Evolutionary conservation across 2,329 filamentous ascomycete species (phyloP), one percentile per base, ranked within the genome.

Genomic region (Elsinoe perseae): DNA sequence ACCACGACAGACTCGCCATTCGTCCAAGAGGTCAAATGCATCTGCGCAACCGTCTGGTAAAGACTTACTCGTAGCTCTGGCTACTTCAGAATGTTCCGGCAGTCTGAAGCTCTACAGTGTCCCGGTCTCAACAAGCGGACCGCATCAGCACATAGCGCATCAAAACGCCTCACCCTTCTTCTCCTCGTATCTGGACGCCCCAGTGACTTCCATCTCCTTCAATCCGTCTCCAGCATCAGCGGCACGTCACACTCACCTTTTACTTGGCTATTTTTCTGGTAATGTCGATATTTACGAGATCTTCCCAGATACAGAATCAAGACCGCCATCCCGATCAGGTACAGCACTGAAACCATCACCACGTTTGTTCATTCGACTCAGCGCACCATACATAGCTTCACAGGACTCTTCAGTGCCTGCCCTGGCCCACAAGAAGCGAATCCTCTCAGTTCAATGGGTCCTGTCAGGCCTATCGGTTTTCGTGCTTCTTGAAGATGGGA

Each of bases 251-350:
- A 75, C 77, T 0, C 75, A 76, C 34, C 52, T 54, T 16, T 66
- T 83, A 14, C 69, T 83, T n/a, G 72, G 75, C 1, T 78, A 81
- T 56, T 65, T 73, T 1, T 72, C 69, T 21, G 79, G 80, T 3
- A 73, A 70, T 36, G 75, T 80, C 38, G 78, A 79, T 54, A 69
- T 83, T 14, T 80, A 80, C 61, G 77, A 80, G 48, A 75, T 76
- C 27, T 64, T 63, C 12, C 55, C 62, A 8, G 32, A 40, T 18
- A 28, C 54, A 5, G 23, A 48, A 20, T 44, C 54, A 25, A 56
- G 65, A 50, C 64, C 65, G 20, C 59, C 59, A 7, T 67, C 67
- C 9, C 61, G 62, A 23, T 62, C 60, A 34, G 62, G 61, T 32
- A 42, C 64, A 2, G 12, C 18, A 12, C 43, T 10, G 28, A 20